Conservation (phyloP, 2,329 filamentous ascomycete species). For the Fusarium denticulatum region DNA sequence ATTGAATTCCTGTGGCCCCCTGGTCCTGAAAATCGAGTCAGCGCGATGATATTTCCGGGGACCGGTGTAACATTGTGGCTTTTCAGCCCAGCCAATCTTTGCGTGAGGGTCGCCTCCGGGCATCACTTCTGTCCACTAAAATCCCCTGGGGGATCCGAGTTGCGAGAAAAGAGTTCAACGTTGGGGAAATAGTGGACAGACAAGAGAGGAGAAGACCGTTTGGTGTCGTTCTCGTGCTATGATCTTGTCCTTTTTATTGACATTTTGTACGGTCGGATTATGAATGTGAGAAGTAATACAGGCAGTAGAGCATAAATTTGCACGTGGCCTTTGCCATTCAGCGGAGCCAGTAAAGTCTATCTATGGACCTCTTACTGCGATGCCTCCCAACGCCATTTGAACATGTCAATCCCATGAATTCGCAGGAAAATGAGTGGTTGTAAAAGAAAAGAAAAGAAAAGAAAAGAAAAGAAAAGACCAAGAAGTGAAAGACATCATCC, state of each 20-base stretch:
- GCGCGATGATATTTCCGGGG: background rate
- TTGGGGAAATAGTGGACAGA: background rate
- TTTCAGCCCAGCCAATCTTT: background rate
- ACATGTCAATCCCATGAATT: rapidly evolving
- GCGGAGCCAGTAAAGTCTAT: background rate
- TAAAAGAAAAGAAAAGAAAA: too few relatives aligned
- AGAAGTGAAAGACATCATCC: background rate
- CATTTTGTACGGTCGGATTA: too few relatives aligned
- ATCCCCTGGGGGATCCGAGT: too few relatives aligned
- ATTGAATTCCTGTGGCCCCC: background rate
- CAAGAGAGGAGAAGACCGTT: too few relatives aligned
- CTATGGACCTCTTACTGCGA: rapidly evolving
- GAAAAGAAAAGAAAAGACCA: background rate
- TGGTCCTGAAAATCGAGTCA: background rate
- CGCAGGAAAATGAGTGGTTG: rapidly evolving
- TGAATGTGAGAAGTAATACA: background rate
- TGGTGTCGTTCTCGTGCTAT: too few relatives aligned
- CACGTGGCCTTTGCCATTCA: too few relatives aligned
- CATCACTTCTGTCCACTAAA: background rate
- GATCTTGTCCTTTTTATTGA: too few relatives aligned
- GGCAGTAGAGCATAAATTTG: background rate
- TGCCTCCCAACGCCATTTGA: background rate
- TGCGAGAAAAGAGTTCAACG: background rate
- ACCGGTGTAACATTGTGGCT: background rate
- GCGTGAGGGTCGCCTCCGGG: background rate